Conservation (phyloP, 129 eudicot genomes). For the Pseudognaphalium luteoalbum region DNA sequence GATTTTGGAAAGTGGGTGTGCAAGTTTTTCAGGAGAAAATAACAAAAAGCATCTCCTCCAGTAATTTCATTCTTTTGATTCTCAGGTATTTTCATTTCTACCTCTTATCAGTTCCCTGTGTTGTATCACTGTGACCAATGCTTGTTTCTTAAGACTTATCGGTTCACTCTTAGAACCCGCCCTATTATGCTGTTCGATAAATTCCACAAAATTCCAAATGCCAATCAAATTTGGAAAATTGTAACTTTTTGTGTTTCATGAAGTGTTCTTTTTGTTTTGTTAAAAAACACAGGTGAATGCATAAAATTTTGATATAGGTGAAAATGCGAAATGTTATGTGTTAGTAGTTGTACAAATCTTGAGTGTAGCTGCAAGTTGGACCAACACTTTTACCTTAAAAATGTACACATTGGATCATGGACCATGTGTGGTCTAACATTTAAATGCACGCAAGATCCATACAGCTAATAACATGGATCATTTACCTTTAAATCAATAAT, state of each 20-base stretch:
- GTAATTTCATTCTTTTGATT: constrained; percentile 21
- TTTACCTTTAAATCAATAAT: no score
- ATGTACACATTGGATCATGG: no score
- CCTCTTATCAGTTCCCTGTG: constrained; percentile 1
- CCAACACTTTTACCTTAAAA: no score
- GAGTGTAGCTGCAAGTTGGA: no score
- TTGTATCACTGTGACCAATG: neutral
- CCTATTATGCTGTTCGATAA: neutral
- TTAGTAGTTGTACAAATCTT: no score
- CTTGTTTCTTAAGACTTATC: neutral
- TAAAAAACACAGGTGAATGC: no score
- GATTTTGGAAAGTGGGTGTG: constrained; percentile 31
- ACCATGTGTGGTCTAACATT: no score
- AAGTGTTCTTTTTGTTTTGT: neutral
- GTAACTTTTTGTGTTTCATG: neutral
- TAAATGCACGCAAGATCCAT: no score
- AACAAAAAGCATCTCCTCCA: constrained; percentile 17
- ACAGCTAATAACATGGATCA: no score
- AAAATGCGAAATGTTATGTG: no score
- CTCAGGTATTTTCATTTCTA: constrained; percentile 14
- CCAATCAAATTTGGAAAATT: neutral
- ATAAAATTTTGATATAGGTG: no score
- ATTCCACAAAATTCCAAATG: neutral
- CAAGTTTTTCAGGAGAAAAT: constrained; percentile 22
- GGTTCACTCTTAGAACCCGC: neutral